Conservation (phyloP, 2,329 filamentous ascomycete genomes). For the Alternaria brassicicola region DNA sequence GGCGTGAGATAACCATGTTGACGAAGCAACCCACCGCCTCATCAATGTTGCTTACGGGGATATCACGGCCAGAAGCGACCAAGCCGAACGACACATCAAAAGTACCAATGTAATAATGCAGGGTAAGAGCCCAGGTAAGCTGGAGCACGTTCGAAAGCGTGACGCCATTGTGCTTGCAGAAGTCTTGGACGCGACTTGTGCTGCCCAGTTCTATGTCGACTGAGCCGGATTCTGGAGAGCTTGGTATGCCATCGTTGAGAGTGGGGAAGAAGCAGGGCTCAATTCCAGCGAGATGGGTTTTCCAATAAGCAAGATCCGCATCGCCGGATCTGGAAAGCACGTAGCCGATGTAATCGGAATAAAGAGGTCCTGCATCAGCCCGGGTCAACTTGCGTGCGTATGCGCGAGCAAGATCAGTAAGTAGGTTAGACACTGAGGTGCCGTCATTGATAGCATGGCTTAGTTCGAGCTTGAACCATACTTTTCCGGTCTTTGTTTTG, state of each 20-base stretch:
- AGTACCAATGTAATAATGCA: slow-evolving; percentile 56
- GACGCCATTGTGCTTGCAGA: slow-evolving; percentile 51
- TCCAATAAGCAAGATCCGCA: slow-evolving; percentile 54
- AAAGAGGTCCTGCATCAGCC: slow-evolving; percentile 45
- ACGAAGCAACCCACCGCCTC: slow-evolving; percentile 60
- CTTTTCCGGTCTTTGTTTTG: slow-evolving; percentile 44
- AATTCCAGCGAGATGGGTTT: slow-evolving; percentile 50
- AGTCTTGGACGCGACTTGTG: slow-evolving; percentile 30
- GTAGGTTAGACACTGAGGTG: slow-evolving; percentile 56
- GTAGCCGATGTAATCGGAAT: slow-evolving; percentile 48
- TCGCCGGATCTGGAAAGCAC: slow-evolving; percentile 37
- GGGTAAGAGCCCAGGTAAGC: slow-evolving; percentile 59
- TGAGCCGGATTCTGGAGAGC: slow-evolving; percentile 45
- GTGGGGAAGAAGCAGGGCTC: slow-evolving; percentile 57
- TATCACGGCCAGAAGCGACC: slow-evolving; percentile 60
- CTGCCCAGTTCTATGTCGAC: slow-evolving; percentile 50
- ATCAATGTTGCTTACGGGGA: slow-evolving; percentile 56
- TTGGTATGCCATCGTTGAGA: slow-evolving; percentile 43
- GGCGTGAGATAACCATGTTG: slow-evolving; percentile 61
- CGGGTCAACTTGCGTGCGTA: slow-evolving; percentile 52
- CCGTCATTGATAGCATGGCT: slow-evolving; percentile 60
- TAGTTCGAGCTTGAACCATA: slow-evolving; percentile 58
- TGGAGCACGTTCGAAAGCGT: slow-evolving; percentile 60
- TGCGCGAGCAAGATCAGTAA: slow-evolving; percentile 54
- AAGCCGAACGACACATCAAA: slow-evolving; percentile 62